phyloP scores from a whole-genome alignment of 441 rosid genomes.

The Melastoma candidum region DNA sequence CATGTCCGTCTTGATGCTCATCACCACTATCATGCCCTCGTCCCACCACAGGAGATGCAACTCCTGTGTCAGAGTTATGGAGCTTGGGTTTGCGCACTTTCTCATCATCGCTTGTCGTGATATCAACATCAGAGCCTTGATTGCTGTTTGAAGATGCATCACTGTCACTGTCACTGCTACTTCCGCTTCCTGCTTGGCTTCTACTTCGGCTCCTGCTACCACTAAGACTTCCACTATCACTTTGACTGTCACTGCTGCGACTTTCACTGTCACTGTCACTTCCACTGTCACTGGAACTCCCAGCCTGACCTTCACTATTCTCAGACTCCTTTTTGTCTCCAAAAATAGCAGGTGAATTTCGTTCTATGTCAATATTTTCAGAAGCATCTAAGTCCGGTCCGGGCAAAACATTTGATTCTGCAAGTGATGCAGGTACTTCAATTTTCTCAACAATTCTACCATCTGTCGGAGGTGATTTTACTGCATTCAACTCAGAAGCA shows the following conservation, averaged over 20 bases:
- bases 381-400: constrained; percentile 28
- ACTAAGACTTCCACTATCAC: constrained; percentile 31
- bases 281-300: constrained; percentile 77
- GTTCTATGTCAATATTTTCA: constrained; percentile 43
- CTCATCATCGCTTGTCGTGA: constrained; percentile 83
- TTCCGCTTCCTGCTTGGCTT: constrained; percentile 51
- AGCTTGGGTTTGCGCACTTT: constrained; percentile 36
- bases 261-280: constrained; percentile 24
- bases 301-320: constrained; percentile 53
- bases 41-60: constrained; percentile 18
- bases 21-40: constrained; percentile 26
- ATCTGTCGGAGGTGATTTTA: constrained; percentile 38
- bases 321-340: constrained; percentile 59
- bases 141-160: constrained; percentile 85
- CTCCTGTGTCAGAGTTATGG: constrained; percentile 29
- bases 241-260: constrained; percentile 31
- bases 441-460: constrained; percentile 30
- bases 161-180: constrained; percentile 88
- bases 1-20: constrained; percentile 40
- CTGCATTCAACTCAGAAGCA: constrained; percentile 36
- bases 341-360: constrained; percentile 45
- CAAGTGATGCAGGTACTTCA: constrained; percentile 27
- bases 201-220: constrained; percentile 72
- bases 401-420: constrained; percentile 25
- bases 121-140: constrained; percentile 90